Evolutionary conservation across 306 rosid species (phyloP).

Genomic region (Adenanthera pavonina): DNA sequence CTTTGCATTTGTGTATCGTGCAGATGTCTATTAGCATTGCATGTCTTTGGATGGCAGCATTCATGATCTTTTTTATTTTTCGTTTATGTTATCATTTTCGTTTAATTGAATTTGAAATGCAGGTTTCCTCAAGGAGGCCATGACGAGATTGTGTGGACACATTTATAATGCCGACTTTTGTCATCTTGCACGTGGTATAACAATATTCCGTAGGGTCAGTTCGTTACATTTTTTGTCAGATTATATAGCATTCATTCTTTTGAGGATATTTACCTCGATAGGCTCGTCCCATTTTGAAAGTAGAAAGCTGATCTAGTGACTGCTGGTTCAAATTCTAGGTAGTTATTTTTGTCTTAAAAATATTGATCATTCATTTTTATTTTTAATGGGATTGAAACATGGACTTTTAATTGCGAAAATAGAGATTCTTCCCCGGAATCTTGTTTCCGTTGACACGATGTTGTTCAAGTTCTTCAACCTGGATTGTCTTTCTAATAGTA

Average conservation of each 20-base stretch:
- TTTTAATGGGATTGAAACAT: slow-evolving; percentile 47
- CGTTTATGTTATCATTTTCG: slow-evolving; percentile 16
- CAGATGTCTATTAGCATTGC: slow-evolving; percentile 29
- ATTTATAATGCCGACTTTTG: slow-evolving; percentile 44
- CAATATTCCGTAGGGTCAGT: slow-evolving; percentile 56
- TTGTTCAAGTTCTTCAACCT: not conserved
- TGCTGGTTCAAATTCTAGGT: slow-evolving; percentile 52
- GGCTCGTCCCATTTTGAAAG: slow-evolving; percentile 63
- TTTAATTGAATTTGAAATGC: slow-evolving; percentile 36
- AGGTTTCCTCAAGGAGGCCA: slow-evolving; percentile 58
- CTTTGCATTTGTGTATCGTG: slow-evolving; percentile 2
- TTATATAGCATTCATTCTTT: slow-evolving; percentile 67
- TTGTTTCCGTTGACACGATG: slow-evolving; percentile 29
- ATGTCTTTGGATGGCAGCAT: slow-evolving; percentile 14
- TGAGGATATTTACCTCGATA: slow-evolving; percentile 51
- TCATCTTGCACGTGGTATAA: slow-evolving; percentile 51
- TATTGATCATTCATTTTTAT: slow-evolving; percentile 30
- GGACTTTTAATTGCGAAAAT: slow-evolving; percentile 48
- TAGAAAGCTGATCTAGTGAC: slow-evolving; percentile 57
- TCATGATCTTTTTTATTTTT: not conserved
- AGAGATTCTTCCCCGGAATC: slow-evolving; percentile 39
- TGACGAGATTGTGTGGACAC: slow-evolving; percentile 35
- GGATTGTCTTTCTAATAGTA: not conserved
- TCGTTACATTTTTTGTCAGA: slow-evolving; percentile 48
- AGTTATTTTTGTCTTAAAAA: slow-evolving; percentile 22